Evolutionary conservation across 139 green algal genomes (phyloP).

Genomic region (Tetradesmus obliquus): DNA sequence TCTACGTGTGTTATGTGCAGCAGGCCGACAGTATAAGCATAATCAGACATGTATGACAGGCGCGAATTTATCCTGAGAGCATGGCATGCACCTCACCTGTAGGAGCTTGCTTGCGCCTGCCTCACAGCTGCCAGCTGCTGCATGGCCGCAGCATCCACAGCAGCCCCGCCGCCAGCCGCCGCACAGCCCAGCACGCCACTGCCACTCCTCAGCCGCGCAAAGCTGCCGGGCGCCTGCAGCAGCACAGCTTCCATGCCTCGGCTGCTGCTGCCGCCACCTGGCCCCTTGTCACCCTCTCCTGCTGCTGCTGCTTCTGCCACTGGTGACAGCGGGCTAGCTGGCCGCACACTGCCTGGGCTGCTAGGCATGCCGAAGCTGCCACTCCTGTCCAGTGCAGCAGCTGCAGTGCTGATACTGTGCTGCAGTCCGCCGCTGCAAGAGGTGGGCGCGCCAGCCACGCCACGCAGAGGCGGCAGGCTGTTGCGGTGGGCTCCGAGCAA

Average conservation of each 20-base stretch:
- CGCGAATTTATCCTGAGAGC: too few relatives aligned
- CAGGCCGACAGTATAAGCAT: too few relatives aligned
- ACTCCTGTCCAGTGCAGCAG: background rate
- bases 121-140: conserved; percentile 2
- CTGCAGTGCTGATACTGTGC: conserved; percentile 3
- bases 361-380: background rate
- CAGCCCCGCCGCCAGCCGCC: background rate
- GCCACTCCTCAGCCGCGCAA: background rate
- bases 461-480: conserved; percentile 13
- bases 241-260: background rate
- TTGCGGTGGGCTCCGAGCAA: background rate
- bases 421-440: background rate
- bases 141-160: background rate
- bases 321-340: background rate
- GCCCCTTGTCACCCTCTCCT: background rate
- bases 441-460: background rate
- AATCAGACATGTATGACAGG: too few relatives aligned
- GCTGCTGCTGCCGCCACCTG: background rate
- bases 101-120: background rate
- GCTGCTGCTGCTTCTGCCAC: background rate
- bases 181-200: background rate
- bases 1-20: too few relatives aligned
- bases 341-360: background rate
- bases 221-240: background rate
- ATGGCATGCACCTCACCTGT: too few relatives aligned